A percentile compares a stretch with the other conserved stretches of the same genome.
These are phyloP conservation scores for Acanthamoeba royreba DNA, from an alignment of 208 protist species.

Conservation along the genomic window DNA sequence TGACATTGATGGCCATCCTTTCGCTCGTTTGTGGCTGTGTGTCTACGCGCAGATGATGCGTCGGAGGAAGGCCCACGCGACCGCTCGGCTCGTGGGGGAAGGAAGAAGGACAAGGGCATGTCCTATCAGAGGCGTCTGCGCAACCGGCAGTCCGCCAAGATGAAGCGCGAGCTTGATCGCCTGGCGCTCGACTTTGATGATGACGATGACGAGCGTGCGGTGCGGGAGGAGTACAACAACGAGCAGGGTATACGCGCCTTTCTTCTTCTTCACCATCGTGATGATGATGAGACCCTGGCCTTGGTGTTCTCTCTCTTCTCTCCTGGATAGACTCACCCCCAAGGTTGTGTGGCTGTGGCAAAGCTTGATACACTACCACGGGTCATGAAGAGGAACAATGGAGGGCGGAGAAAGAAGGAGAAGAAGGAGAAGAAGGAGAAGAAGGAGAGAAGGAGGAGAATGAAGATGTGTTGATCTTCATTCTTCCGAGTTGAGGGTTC, in stretches of 20 bases:
- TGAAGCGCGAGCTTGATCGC: not conserved
- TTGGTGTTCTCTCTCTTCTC: not conserved
- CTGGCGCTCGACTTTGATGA: not conserved
- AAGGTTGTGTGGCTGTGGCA: too few relatives aligned
- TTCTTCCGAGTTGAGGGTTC: too few relatives aligned
- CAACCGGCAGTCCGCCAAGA: not conserved
- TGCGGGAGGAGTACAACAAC: conserved; percentile 5
- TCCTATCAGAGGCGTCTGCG: conserved; percentile 17
- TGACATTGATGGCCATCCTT: too few relatives aligned
- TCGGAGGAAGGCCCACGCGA: not conserved
- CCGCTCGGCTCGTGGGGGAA: not conserved
- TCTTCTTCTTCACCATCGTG: not conserved
- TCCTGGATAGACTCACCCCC: too few relatives aligned
- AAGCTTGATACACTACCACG: too few relatives aligned
- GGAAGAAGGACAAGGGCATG: not conserved
- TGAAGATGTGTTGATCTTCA: too few relatives aligned
- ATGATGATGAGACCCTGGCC: not conserved
- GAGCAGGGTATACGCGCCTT: not conserved
- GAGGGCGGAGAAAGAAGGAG: too few relatives aligned
- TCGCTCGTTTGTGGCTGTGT: not conserved
- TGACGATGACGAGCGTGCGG: not conserved
- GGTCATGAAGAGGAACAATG: too few relatives aligned
- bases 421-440: too few relatives aligned
- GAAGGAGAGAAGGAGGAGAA: too few relatives aligned
- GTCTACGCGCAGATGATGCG: not conserved